Conservation (phyloP, 2,329 filamentous ascomycete species). For the Colletotrichum liaoningense region DNA sequence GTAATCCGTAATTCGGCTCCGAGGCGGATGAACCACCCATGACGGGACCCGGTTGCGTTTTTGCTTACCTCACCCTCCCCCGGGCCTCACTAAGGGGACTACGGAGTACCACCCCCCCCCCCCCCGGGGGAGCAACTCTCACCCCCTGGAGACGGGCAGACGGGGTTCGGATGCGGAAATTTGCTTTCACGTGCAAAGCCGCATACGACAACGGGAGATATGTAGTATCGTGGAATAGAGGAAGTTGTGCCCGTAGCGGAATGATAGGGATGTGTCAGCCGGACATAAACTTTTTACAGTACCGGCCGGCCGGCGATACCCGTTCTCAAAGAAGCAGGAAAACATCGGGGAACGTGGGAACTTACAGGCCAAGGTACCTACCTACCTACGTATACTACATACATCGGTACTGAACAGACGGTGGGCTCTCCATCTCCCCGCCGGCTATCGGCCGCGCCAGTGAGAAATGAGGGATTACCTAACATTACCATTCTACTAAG, state of each 20-base stretch:
- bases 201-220: background rate
- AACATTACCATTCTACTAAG: background rate
- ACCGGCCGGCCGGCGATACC: background rate
- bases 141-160: background rate
- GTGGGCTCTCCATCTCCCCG: background rate
- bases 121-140: too few relatives aligned
- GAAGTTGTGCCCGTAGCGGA: too few relatives aligned
- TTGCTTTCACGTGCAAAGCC: background rate
- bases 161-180: background rate
- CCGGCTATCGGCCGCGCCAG: background rate
- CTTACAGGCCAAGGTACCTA: background rate
- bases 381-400: too few relatives aligned
- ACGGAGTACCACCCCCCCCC: background rate
- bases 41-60: too few relatives aligned
- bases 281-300: background rate
- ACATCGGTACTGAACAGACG: background rate
- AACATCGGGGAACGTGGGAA: background rate
- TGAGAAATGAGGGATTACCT: conserved; percentile 17
- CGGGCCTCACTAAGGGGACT: too few relatives aligned
- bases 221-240: background rate
- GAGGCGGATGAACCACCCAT: background rate
- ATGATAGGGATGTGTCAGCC: background rate
- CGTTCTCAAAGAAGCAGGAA: background rate
- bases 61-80: background rate
- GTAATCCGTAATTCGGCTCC: background rate